Base-by-base conservation (phyloP, 305 asterid species). In the Galium porrigens region DNA sequence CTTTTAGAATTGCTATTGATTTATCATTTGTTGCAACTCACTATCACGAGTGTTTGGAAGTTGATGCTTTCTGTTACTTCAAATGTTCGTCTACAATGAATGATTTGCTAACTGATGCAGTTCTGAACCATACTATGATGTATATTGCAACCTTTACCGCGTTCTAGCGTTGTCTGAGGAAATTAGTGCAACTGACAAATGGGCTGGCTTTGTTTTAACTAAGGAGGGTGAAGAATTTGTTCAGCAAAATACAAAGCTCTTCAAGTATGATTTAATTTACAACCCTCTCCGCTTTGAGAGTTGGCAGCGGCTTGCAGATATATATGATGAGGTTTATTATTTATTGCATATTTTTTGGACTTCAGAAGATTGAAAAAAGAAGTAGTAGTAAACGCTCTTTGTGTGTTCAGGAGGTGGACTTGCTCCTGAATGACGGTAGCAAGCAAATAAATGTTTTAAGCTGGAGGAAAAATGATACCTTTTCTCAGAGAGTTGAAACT, bases 161-260 rank as follows among this genome's bases (percentile, higher is more conserved):
- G 88, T 87, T 79, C 90, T 94, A 51, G 96, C 90, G 27, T 94
- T 77, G 81, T 87, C 95, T 46, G 97, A 89, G 79, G 99, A 94
- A 80, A 85, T 81, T 70, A 87, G 87, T 69, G 94, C 99, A 70
- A 89, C 95, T 69, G 99, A 94, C 77, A 89, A 90, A 77, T 87
- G 99, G 99, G 95, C 97, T 70, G 99, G 97, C 74, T 94, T 89
- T 84, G 96, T 90, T 70, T 84, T 90, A 70, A 90, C 99, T 54
- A 87, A 87, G 74, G 99, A 90, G 77, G 99, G 99, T 68, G 97
- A 78, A 68, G 99, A 94, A 64, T 94, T 89, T 78, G 89, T 94
- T 11, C 86, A 85, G 70, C 87, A 89, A 75, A 89, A 72, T 78
- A 82, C 95, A 67, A 87, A 85, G 72, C 97, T 87, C 74, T 87